Base-by-base conservation (phyloP, 2,329 filamentous ascomycete genomes). In the Fonsecaea multimorphosa region DNA sequence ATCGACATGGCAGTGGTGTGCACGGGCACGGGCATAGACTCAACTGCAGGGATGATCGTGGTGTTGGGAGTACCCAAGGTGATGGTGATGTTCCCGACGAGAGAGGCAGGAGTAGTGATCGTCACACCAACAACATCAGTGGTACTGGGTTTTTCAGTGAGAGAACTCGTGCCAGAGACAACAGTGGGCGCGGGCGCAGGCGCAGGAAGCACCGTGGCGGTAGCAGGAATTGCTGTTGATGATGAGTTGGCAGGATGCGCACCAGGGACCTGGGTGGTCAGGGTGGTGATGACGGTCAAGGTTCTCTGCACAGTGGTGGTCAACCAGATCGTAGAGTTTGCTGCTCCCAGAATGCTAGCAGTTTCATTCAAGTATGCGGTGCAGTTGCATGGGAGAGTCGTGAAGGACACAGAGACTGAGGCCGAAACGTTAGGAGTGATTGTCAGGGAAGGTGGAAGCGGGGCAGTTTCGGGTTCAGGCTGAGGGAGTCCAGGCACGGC, bases 281-380 rank as follows among this genome's bases (percentile, higher is more conserved):
- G 9, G 8, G 58, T 60, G 4, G 44, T 14, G 31, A 24, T 51
- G 11, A 52, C n/a, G 7, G 31, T 60, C 58, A 31, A 60, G 9
- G 58, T 60, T 3, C 32, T 36, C n/a, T 22, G 19, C 11, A 60
- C 14, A 7, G 58, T 60, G 19, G 31, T 60, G 19, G 58, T 46
- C n/a, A 60, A 24, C 44, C 40, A 51, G 44, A 60, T 16, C 2
- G 58, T 60, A 22, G 44, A 49, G 19, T 49, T 24, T 24, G 44
- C 44, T 24, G 5, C n/a, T 5, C 3, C 40, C 9, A 14, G 14
- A 8, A 19, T 2, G 19, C 0, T 49, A 19, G 5, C 24, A 2
- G 44, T 49, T 7, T 24, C 22, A 12, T 49, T 49, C 1, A 3
- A 22, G 8, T 24, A 5, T 22, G 7, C 22, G 44, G 44, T 49